phyloP scores from a whole-genome alignment of 495 filamentous ascomycete genomes.

The Daldinia vernicosa region DNA sequence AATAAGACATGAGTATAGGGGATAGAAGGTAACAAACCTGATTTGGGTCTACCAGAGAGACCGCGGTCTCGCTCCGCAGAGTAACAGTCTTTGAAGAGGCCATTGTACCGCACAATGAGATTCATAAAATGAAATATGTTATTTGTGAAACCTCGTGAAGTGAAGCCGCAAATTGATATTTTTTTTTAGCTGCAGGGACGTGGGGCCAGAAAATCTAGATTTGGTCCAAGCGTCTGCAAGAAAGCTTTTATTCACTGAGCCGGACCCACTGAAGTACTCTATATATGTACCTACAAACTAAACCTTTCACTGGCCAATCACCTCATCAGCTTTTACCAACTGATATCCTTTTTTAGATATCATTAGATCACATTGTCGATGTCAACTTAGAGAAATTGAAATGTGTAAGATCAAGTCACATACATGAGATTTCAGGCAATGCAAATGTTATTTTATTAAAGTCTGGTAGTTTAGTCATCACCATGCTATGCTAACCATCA shows the following conservation, averaged over 20 bases:
- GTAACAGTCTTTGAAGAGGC: slow-evolving; percentile 42
- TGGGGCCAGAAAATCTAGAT: slow-evolving; percentile 15
- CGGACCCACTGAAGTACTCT: background rate
- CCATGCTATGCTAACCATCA: too few relatives aligned
- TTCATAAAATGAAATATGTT: slow-evolving; percentile 23
- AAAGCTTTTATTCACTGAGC: slow-evolving; percentile 6
- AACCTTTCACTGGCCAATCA: slow-evolving; percentile 8
- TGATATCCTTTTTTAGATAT: slow-evolving; percentile 16
- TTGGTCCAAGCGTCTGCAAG: slow-evolving; percentile 24
- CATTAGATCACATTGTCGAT: background rate
- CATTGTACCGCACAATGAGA: slow-evolving; percentile 28
- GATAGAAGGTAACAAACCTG: slow-evolving; percentile 48
- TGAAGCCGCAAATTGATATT: slow-evolving; percentile 17
- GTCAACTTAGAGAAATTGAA: background rate
- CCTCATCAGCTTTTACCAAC: background rate
- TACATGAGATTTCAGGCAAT: background rate
- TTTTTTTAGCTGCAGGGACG: slow-evolving; percentile 22
- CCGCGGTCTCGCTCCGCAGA: slow-evolving; percentile 45
- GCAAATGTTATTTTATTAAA: background rate
- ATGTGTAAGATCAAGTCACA: too few relatives aligned
- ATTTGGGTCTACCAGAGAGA: slow-evolving; percentile 54
- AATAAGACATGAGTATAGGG: background rate
- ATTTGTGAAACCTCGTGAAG: background rate
- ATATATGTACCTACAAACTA: background rate
- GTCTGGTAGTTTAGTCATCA: too few relatives aligned